phyloP scores from a whole-genome alignment of 177 flowering plant species.

The Vitis hybrid region DNA sequence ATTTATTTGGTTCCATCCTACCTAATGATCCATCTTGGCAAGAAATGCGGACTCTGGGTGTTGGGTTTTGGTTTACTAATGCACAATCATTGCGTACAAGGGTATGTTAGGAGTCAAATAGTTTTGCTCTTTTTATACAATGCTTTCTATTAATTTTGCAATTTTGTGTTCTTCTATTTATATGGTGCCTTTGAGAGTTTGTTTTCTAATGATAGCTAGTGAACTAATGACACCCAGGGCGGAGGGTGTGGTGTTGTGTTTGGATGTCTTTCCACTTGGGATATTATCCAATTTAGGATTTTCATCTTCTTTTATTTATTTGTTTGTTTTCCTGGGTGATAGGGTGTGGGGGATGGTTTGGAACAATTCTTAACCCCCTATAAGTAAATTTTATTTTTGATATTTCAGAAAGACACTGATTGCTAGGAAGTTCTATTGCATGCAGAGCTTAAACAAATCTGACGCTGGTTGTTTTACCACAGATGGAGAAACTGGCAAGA shows the following conservation, averaged over 20 bases:
- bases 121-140: neutral
- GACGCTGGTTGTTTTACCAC: constrained; percentile 21
- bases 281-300: too few relatives aligned
- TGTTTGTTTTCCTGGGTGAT: too few relatives aligned
- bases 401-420: neutral
- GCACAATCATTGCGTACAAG: constrained; percentile 55
- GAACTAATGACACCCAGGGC: too few relatives aligned
- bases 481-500: constrained; percentile 99
- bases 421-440: neutral
- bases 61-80: constrained; percentile 89
- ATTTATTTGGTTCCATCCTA: constrained; percentile 53
- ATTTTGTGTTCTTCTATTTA: neutral
- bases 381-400: too few relatives aligned
- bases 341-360: too few relatives aligned
- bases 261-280: too few relatives aligned
- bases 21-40: constrained; percentile 85
- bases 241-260: too few relatives aligned
- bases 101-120: constrained; percentile 40
- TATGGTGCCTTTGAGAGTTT: neutral
- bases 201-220: too few relatives aligned
- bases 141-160: neutral
- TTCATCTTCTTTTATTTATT: too few relatives aligned
- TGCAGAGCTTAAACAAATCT: constrained; percentile 2
- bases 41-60: constrained; percentile 76
- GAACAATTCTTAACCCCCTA: too few relatives aligned